phyloP scores from a whole-genome alignment of 352 stramenopile species.

The Phytophthora sp. region DNA sequence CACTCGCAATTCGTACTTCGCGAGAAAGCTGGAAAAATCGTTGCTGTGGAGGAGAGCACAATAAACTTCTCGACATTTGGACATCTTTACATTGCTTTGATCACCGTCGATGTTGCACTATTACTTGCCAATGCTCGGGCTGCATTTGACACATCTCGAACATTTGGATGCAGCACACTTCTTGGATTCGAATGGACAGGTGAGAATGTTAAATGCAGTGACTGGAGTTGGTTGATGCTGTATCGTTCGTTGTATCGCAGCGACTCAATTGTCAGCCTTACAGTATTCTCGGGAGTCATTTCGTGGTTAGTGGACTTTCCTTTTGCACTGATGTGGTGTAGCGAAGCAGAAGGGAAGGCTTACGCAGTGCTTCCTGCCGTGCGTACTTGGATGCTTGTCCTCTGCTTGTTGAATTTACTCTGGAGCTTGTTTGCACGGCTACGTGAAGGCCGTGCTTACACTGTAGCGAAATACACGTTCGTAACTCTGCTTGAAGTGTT shows the following conservation, averaged over 20 bases:
- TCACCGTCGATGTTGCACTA: slow-evolving; percentile 47
- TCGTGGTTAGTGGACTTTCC: slow-evolving; percentile 61
- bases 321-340: slow-evolving; percentile 56
- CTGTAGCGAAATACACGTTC: slow-evolving; percentile 42
- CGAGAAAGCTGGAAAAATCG: slow-evolving; percentile 18
- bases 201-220: slow-evolving; percentile 3
- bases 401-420: slow-evolving; percentile 40
- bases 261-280: slow-evolving; percentile 39
- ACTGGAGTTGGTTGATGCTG: slow-evolving; percentile 51
- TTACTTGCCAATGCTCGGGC: slow-evolving; percentile 33
- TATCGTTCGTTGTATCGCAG: slow-evolving; percentile 67
- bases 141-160: slow-evolving; percentile 36
- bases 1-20: slow-evolving; percentile 37
- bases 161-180: slow-evolving; percentile 41
- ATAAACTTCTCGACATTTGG: slow-evolving; percentile 67
- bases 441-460: slow-evolving; percentile 50
- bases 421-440: slow-evolving; percentile 41
- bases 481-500: slow-evolving; percentile 49
- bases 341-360: slow-evolving; percentile 16
- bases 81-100: slow-evolving; percentile 52
- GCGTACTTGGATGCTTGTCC: slow-evolving; percentile 60
- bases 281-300: slow-evolving; percentile 43
- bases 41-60: slow-evolving; percentile 29
- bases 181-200: slow-evolving; percentile 10
- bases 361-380: slow-evolving; percentile 44